These are phyloP conservation scores for Pterula multifida DNA, from an alignment of 1,284 basidiomycete genomes.

Conservation along the genomic window DNA sequence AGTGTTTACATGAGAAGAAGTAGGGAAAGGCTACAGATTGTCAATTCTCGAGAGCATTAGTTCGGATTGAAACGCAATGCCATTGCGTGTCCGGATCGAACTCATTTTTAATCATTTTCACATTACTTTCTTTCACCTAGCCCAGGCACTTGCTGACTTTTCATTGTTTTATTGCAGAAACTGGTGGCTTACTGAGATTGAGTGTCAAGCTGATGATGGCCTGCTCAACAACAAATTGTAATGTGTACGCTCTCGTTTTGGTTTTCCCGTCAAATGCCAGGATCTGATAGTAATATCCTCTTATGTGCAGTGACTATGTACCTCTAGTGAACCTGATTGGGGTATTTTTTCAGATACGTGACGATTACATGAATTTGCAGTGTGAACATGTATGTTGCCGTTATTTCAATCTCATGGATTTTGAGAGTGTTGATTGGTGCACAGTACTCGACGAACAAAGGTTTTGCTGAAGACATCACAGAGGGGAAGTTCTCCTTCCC, in stretches of 20 bases:
- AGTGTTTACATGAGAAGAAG: too few relatives aligned
- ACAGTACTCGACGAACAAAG: conserved; percentile 86
- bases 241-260: conserved; percentile 37
- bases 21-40: too few relatives aligned
- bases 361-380: conserved; percentile 95
- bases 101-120: too few relatives aligned
- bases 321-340: conserved; percentile 92
- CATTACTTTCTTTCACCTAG: neutral
- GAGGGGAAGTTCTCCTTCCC: conserved; percentile 98
- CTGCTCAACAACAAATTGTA: conserved; percentile 47
- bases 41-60: too few relatives aligned
- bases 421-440: too few relatives aligned
- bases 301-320: conserved; percentile 61
- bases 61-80: too few relatives aligned
- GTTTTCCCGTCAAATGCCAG: neutral
- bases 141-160: conserved; percentile 7
- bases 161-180: conserved; percentile 52
- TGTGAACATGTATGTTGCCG: conserved; percentile 76
- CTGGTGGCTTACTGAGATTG: conserved; percentile 87
- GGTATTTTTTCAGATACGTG: conserved; percentile 91
- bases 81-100: too few relatives aligned
- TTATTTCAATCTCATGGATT: too few relatives aligned
- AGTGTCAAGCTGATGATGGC: conserved; percentile 97
- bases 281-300: conserved; percentile 4
- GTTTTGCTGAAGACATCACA: conserved; percentile 88